phyloP scores from a whole-genome alignment of 164 flowering plant species.

The Vitis riparia region DNA sequence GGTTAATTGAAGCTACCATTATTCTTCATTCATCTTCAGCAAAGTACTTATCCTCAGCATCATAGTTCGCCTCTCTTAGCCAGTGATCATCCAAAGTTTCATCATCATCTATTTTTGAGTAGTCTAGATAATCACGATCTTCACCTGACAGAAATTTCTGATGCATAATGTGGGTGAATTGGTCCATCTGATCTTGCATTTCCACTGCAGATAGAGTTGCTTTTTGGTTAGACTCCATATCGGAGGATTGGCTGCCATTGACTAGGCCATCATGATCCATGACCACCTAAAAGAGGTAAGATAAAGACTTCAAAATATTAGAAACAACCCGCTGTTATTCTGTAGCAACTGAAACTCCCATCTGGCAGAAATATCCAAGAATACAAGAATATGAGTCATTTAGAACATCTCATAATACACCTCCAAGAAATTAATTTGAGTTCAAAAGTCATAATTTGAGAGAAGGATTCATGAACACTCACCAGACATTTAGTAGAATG shows the following conservation, averaged over 20 bases:
- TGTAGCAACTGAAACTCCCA: not conserved
- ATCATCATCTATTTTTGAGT: conserved; percentile 80
- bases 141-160: conserved; percentile 88
- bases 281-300: conserved; percentile 22
- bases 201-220: conserved; percentile 55
- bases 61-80: conserved; percentile 72
- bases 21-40: conserved; percentile 47
- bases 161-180: conserved; percentile 82
- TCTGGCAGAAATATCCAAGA: not conserved
- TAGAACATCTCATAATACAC: not conserved
- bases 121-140: conserved; percentile 77
- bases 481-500: too few species aligned
- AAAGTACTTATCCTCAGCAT: conserved; percentile 93
- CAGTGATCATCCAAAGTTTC: conserved; percentile 92
- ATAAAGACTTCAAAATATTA: not conserved
- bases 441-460: not conserved
- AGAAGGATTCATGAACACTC: not conserved
- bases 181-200: conserved; percentile 83
- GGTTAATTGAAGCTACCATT: not conserved
- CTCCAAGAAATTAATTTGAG: too few species aligned
- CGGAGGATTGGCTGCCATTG: conserved; percentile 12
- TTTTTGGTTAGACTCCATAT: conserved; percentile 11
- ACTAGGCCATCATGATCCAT: conserved; percentile 11
- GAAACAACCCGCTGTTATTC: not conserved
- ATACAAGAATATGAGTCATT: not conserved